These are phyloP conservation scores for Prunus mongolica DNA, from an alignment of 306 rosid species.

Conservation along the genomic window DNA sequence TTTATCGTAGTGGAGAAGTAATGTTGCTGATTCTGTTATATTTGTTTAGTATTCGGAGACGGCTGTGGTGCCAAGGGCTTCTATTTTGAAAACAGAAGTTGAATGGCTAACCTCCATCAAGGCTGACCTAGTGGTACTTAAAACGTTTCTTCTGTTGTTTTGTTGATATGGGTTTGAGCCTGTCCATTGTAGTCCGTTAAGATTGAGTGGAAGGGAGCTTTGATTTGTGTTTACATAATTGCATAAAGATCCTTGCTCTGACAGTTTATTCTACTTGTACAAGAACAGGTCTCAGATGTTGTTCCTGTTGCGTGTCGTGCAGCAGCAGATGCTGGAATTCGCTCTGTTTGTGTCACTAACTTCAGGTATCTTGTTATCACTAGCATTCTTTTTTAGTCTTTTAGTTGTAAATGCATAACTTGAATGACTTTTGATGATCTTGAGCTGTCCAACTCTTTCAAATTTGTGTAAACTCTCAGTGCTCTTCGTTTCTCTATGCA, in stretches of 20 bases:
- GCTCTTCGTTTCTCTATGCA: conserved; percentile 27
- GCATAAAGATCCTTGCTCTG: conserved; percentile 5
- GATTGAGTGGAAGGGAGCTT: not conserved
- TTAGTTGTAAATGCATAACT: conserved; percentile 7
- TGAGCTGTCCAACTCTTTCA: conserved; percentile 8
- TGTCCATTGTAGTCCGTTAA: not conserved
- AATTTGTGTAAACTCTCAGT: conserved; percentile 2
- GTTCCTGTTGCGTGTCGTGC: conserved; percentile 98
- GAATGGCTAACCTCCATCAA: conserved; percentile 85
- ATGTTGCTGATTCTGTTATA: not conserved
- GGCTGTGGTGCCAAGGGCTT: conserved; percentile 77
- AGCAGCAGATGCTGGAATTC: conserved; percentile 97
- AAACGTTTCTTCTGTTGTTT: conserved; percentile 9
- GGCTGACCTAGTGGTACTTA: conserved; percentile 88
- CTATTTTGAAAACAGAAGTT: conserved; percentile 64
- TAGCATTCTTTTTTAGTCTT: not conserved
- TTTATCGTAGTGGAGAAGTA: not conserved
- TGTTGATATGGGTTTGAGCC: not conserved
- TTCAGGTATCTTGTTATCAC: conserved; percentile 55
- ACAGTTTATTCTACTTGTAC: conserved; percentile 9
- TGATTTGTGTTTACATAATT: not conserved
- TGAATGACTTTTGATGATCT: conserved; percentile 5
- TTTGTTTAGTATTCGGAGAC: conserved; percentile 71
- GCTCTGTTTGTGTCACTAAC: conserved; percentile 93
- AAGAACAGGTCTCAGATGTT: conserved; percentile 81